These are phyloP conservation scores for Triangularia setosa DNA, from an alignment of 2,329 filamentous ascomycete species.

Conservation along the genomic window DNA sequence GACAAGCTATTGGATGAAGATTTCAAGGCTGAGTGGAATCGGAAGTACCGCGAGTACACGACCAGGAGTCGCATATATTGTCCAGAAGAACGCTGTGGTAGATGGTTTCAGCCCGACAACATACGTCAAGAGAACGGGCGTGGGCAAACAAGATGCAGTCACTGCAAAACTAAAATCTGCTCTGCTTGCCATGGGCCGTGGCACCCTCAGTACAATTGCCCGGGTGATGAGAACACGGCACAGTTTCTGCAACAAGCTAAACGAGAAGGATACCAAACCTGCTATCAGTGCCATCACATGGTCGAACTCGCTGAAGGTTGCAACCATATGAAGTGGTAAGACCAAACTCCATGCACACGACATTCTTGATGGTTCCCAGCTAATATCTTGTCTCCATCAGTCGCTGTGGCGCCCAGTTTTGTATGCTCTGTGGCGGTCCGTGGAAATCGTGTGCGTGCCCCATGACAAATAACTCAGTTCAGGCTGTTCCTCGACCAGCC, in stretches of 20 bases:
- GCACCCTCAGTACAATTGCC: constrained; percentile 67
- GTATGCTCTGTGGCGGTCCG: constrained; percentile 75
- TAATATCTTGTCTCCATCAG: constrained; percentile 31
- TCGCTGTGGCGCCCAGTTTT: constrained; percentile 79
- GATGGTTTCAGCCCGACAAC: constrained; percentile 70
- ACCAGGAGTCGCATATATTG: constrained; percentile 75
- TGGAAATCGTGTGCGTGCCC: constrained; percentile 84
- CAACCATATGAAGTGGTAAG: constrained; percentile 84
- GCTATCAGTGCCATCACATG: constrained; percentile 67
- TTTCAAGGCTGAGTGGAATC: constrained; percentile 79
- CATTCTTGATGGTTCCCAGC: neutral
- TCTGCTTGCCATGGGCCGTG: constrained; percentile 68
- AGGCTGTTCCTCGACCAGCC: constrained; percentile 46
- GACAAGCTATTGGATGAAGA: constrained; percentile 67
- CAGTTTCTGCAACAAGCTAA: constrained; percentile 62
- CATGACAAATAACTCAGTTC: constrained; percentile 65
- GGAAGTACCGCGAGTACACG: constrained; percentile 72
- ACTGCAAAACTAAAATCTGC: constrained; percentile 73
- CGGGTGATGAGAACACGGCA: constrained; percentile 63
- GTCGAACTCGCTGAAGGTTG: constrained; percentile 79
- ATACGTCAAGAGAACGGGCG: constrained; percentile 41
- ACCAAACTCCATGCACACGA: constrained; percentile 13
- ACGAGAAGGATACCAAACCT: constrained; percentile 69
- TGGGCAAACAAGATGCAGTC: constrained; percentile 65
- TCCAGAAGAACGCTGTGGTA: constrained; percentile 65